Percentiles rank a stretch among this genome's conserved stretches.
phyloP scores from a whole-genome alignment of 495 filamentous ascomycete genomes.

The Talaromyces liani region DNA sequence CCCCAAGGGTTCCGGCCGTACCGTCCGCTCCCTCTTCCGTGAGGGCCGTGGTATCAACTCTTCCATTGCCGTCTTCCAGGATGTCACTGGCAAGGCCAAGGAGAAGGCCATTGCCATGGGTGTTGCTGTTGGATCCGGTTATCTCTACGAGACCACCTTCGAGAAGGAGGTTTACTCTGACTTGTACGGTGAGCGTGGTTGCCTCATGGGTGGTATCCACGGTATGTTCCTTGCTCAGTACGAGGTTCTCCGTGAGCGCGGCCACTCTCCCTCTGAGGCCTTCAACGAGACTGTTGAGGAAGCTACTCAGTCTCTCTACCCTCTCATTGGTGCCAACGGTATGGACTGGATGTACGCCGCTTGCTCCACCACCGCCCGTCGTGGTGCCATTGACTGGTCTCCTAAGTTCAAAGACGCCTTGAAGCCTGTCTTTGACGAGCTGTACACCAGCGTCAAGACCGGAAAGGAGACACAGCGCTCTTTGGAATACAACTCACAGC shows the following conservation, averaged over 20 bases:
- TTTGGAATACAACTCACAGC: constrained; percentile 89
- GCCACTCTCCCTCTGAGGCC: constrained; percentile 94
- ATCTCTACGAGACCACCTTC: constrained; percentile 99
- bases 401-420: constrained; percentile 87
- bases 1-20: constrained; percentile 97
- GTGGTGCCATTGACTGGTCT: constrained; percentile 98
- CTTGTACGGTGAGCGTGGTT: constrained; percentile 98
- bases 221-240: constrained; percentile 99
- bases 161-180: constrained; percentile 99
- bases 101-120: constrained; percentile 97
- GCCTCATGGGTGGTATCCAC: constrained; percentile 99
- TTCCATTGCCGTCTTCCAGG: constrained; percentile 96
- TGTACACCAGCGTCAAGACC: constrained; percentile 84
- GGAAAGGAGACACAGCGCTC: constrained; percentile 90
- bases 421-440: constrained; percentile 95
- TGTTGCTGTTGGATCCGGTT: constrained; percentile 91
- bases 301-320: constrained; percentile 95
- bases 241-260: constrained; percentile 97
- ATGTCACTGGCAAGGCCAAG: constrained; percentile 95
- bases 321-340: constrained; percentile 88
- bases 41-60: constrained; percentile 99
- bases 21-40: constrained; percentile 93
- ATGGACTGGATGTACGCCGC: constrained; percentile 99
- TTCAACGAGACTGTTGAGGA: constrained; percentile 99
- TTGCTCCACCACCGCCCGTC: constrained; percentile 96